phyloP scores from a whole-genome alignment of 148 eudicot genomes.

The Silene conica region DNA sequence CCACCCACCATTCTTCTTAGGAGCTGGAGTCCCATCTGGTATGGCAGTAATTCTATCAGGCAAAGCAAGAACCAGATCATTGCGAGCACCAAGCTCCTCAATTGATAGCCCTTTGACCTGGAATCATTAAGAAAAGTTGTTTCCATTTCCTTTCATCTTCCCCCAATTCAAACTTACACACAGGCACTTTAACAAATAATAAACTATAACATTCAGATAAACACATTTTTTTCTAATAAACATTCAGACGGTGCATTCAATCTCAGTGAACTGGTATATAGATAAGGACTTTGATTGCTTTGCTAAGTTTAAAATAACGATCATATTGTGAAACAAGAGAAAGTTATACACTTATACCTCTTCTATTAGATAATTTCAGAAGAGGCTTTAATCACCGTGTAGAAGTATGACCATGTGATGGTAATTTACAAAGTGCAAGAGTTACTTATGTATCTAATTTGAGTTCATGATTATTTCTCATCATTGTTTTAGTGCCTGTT shows the following conservation, averaged over 20 bases:
- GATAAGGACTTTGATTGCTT: neutral
- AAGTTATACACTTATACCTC: neutral
- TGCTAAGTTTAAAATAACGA: neutral
- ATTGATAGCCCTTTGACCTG: conserved; percentile 94
- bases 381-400: neutral
- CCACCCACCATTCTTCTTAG: conserved; percentile 85
- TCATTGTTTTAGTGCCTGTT: neutral
- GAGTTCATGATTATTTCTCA: neutral
- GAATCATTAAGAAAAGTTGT: neutral
- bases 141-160: neutral
- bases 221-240: neutral
- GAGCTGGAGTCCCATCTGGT: conserved; percentile 87
- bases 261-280: neutral
- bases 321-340: neutral
- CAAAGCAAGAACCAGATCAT: conserved; percentile 82
- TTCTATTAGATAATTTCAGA: neutral
- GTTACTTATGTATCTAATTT: neutral
- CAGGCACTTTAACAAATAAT: neutral
- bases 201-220: neutral
- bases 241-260: neutral
- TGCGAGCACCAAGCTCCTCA: conserved; percentile 82
- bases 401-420: neutral
- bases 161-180: neutral
- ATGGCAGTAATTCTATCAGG: conserved; percentile 89
- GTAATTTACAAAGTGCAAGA: neutral